Evolutionary conservation across 2,329 filamentous ascomycete genomes (phyloP), one percentile per base, ranked within the genome.

Genomic region (Pestalotiopsis sp.): DNA sequence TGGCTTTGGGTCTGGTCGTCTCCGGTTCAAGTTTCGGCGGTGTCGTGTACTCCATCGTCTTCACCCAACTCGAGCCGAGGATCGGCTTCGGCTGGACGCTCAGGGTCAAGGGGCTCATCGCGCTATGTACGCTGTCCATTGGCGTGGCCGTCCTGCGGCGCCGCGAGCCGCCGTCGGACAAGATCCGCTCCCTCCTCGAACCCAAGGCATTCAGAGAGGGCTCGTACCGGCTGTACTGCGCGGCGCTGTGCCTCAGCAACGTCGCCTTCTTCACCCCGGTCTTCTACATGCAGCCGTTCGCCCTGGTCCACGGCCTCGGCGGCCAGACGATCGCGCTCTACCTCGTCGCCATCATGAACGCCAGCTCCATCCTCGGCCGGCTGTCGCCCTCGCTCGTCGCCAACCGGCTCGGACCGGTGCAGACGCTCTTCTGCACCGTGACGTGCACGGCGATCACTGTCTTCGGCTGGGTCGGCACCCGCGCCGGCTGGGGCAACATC

Each of bases 341-440:
- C 69, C 78, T 87, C 27, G 76, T 88, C 4, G 78, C 86, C 2
- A 83, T 88, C 61, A 80, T 87, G 64, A 88, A 87, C 74, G 84
- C 82, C 1, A 81, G 83, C 0, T 84, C 84, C 0, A 78, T 86
- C 7, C 78, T 84, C 7, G 86, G 86, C 0, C 82, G 86, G 6
- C 77, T 87, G 1, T 73, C 85, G 0, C 85, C 84, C 0, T 82
- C 82, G 4, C 78, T 83, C 7, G 69, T 87, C 4, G 84, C 83
- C 0, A 80, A 82, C 64, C 76, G 74, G 36, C 69, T 83, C 49
- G 84, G 84, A 0, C 76, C 81, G 2, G 71, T 86, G 14, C 81
- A 84, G 67, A 79, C 81, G 1, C 69, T 76, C 20, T 79, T 82
- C 69, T 74, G 83, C 14, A 76, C 78, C 3, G 74, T 78, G 3